Evolutionary conservation across 1,284 basidiomycete genomes (phyloP).

Genomic region (Ganoderma sp.): DNA sequence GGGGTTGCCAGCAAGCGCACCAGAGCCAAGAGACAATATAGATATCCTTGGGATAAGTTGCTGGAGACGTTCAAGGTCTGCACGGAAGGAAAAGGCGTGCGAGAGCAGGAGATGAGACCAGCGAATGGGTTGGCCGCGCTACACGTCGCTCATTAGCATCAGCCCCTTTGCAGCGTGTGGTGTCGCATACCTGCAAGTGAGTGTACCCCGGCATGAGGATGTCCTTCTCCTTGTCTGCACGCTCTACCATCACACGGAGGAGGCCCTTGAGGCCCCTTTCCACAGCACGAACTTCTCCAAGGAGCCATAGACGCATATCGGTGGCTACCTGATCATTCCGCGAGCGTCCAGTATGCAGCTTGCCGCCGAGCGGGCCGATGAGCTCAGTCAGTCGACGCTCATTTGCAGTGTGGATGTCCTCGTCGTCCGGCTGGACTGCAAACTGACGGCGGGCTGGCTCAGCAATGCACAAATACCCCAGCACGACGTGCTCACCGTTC

Average conservation of each 20-base stretch:
- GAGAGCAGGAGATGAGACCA: constrained; percentile 98
- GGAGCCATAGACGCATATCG: constrained; percentile 95
- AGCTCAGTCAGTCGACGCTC: constrained; percentile 94
- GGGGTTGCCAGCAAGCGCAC: constrained; percentile 95
- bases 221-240: constrained; percentile 92
- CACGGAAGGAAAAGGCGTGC: constrained; percentile 90
- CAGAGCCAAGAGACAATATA: constrained; percentile 91
- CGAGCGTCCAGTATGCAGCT: constrained; percentile 94
- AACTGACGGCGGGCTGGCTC: constrained; percentile 56
- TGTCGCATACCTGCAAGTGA: constrained; percentile 80
- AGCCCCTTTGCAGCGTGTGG: not conserved
- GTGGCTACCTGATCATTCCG: constrained; percentile 99
- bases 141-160: not conserved
- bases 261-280: constrained; percentile 79
- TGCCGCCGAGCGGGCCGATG: constrained; percentile 90
- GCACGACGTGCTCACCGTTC: constrained; percentile 55
- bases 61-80: constrained; percentile 87
- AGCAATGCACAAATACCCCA: not conserved
- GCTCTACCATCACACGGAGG: constrained; percentile 86
- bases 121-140: constrained; percentile 97
- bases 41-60: constrained; percentile 89
- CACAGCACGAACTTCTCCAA: constrained; percentile 79
- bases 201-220: constrained; percentile 96
- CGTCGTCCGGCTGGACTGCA: constrained; percentile 79
- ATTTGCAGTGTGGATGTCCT: constrained; percentile 99